phyloP scores from a whole-genome alignment of 2,329 filamentous ascomycete genomes.

The Fusarium irregulare region DNA sequence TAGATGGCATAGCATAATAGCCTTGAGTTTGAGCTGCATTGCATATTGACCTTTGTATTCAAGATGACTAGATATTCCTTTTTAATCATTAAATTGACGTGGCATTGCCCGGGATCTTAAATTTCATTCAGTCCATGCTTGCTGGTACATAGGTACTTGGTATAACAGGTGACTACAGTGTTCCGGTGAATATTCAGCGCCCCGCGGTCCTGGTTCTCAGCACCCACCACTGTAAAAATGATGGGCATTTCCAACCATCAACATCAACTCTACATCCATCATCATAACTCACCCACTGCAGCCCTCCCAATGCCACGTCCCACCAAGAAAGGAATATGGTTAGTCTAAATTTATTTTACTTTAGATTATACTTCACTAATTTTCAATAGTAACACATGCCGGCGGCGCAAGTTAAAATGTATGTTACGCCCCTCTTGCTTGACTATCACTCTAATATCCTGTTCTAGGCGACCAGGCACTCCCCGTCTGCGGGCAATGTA shows the following conservation, averaged over 20 bases:
- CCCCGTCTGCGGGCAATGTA: constrained; percentile 51
- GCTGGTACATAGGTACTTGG: not conserved
- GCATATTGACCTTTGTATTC: not conserved
- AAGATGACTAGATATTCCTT: not conserved
- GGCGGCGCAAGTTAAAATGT: constrained; percentile 54
- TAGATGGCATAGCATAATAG: not conserved
- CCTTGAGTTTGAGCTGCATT: not conserved
- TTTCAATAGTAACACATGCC: constrained; percentile 51
- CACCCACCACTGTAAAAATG: not conserved
- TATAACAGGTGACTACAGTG: not conserved
- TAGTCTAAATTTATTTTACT: no score
- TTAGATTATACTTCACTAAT: not conserved
- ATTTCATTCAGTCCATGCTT: not conserved
- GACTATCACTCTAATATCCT: constrained; percentile 2
- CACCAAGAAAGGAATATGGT: constrained; percentile 38
- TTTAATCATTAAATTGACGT: not conserved
- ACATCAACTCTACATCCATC: not conserved
- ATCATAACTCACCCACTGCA: not conserved
- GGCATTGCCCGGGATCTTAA: not conserved
- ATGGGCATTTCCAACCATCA: not conserved
- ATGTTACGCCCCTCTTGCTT: not conserved
- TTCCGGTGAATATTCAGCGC: not conserved
- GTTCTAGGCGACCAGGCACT: constrained; percentile 47
- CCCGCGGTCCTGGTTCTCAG: not conserved
- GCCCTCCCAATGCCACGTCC: constrained; percentile 37